These are phyloP conservation scores for Amanita phalloides DNA, from an alignment of 768 basidiomycete species.

Conservation along the genomic window DNA sequence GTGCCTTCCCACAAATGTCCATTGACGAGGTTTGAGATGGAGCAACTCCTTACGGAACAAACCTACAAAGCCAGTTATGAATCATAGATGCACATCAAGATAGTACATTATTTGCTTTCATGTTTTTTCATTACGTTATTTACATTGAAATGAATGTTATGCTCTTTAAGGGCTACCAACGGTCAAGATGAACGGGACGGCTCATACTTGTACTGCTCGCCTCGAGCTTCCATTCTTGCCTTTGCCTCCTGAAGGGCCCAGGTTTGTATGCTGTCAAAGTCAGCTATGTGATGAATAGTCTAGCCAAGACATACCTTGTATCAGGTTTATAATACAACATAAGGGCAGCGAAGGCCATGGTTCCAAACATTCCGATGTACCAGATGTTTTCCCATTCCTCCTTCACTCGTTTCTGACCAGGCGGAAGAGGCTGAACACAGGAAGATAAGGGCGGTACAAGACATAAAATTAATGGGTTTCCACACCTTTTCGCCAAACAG, in stretches of 20 bases:
- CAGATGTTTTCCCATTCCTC: conserved; percentile 90
- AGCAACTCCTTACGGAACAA: conserved; percentile 60
- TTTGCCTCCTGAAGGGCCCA: conserved; percentile 92
- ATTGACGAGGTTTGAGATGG: conserved; percentile 34
- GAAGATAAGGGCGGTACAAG: background rate
- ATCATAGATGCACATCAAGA: conserved; percentile 3
- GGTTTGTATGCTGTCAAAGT: conserved; percentile 60
- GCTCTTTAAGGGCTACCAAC: background rate
- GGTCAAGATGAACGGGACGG: conserved; percentile 27
- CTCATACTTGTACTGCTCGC: conserved; percentile 81
- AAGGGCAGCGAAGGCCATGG: conserved; percentile 65
- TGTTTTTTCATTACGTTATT: background rate
- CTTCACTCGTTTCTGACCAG: conserved; percentile 77
- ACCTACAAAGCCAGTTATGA: conserved; percentile 49
- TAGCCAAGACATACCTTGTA: conserved; percentile 55
- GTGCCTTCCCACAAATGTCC: no score
- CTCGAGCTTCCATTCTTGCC: conserved; percentile 83
- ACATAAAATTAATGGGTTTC: background rate
- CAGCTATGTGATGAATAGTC: background rate
- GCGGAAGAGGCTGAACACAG: conserved; percentile 49
- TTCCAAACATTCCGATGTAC: conserved; percentile 88
- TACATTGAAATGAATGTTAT: background rate
- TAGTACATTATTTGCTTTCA: background rate
- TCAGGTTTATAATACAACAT: conserved; percentile 89
- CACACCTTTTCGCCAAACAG: conserved; percentile 85